phyloP scores from a whole-genome alignment of 2,329 filamentous ascomycete genomes.

The Fusarium solani-melongenae region DNA sequence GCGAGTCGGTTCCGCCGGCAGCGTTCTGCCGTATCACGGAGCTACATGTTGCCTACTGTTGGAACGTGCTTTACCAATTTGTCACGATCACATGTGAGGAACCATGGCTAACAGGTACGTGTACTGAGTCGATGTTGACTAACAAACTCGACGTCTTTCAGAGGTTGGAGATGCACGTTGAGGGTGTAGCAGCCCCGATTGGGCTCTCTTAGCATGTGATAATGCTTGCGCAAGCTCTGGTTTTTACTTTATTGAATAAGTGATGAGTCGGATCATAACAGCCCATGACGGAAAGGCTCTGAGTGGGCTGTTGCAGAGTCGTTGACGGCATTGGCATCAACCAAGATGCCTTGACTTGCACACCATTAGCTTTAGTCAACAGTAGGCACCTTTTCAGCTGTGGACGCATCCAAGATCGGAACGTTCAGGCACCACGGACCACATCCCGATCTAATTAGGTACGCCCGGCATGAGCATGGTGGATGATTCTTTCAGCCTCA shows the following conservation, averaged over 20 bases:
- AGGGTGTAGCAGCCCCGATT: neutral
- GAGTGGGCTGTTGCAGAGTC: neutral
- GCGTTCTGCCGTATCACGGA: neutral
- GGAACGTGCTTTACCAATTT: slow-evolving; percentile 7
- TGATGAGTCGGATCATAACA: neutral
- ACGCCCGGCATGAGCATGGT: slow-evolving; percentile 3
- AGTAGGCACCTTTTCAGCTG: neutral
- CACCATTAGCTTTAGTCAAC: neutral
- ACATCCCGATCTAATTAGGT: slow-evolving; percentile 13
- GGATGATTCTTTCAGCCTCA: slow-evolving; percentile 23
- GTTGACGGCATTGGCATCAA: slow-evolving; percentile 4
- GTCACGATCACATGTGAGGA: slow-evolving; percentile 18
- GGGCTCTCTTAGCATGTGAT: slow-evolving; percentile 27
- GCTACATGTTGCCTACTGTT: neutral
- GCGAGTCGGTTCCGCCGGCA: neutral
- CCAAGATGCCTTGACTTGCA: slow-evolving; percentile 3
- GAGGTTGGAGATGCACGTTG: slow-evolving; percentile 2
- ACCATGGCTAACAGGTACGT: neutral
- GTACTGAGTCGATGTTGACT: neutral
- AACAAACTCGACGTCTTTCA: slow-evolving; percentile 1
- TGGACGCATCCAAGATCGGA: slow-evolving; percentile 15
- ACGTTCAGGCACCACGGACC: slow-evolving; percentile 12
- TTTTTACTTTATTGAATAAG: neutral
- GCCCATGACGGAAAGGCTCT: neutral
- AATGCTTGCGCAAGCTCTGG: neutral